These are phyloP conservation scores for Fraxinus ornus DNA, from an alignment of 305 asterid species.

Conservation along the genomic window DNA sequence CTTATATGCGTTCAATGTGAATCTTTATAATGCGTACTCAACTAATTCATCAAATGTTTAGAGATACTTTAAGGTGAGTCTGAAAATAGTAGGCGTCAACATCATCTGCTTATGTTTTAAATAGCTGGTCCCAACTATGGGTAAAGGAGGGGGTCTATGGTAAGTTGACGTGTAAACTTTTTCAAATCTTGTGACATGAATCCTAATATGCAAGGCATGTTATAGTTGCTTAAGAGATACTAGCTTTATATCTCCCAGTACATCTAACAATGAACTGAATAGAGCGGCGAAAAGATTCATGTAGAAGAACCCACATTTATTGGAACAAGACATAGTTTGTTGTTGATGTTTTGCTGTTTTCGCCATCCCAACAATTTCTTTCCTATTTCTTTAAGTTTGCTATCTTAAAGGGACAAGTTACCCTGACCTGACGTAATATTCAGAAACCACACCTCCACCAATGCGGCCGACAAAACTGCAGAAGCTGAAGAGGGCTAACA, in stretches of 20 bases:
- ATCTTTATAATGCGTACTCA: neutral
- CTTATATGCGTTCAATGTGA: neutral
- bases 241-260: neutral
- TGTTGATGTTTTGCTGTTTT: neutral
- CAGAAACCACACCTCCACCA: conserved; percentile 73
- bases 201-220: neutral
- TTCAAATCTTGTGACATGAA: neutral
- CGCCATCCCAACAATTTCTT: neutral
- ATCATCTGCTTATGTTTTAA: neutral
- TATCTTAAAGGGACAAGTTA: neutral
- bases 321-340: neutral
- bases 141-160: neutral
- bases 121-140: neutral
- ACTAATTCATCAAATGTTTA: neutral
- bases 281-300: neutral
- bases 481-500: conserved; percentile 65
- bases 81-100: neutral
- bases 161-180: neutral
- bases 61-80: neutral
- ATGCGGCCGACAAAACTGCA: conserved; percentile 72
- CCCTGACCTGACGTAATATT: conserved; percentile 54
- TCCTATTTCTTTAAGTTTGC: neutral
- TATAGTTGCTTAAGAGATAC: neutral
- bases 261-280: neutral
- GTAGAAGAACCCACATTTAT: neutral